Evolutionary conservation across 176 grass and related monocot genomes (phyloP).

Genomic region (Phoenix dactylifera): DNA sequence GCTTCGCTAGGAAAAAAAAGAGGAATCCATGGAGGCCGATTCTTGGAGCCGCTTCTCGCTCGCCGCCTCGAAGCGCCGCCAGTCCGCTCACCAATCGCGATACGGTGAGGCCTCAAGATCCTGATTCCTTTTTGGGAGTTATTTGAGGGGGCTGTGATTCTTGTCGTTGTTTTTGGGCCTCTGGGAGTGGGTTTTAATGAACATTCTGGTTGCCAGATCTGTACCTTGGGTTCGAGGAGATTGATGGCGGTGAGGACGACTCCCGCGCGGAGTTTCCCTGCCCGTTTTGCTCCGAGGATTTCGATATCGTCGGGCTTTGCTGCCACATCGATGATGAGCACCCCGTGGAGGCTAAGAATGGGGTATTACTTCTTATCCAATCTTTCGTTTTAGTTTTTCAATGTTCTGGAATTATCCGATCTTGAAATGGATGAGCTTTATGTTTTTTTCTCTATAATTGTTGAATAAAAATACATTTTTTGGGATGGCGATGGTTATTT

Average conservation of each 20-base stretch:
- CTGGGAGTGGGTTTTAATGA: not conserved
- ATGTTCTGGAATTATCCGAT: too few relatives aligned
- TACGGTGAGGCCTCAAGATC: slow-evolving; percentile 7
- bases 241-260: slow-evolving; percentile 18
- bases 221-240: slow-evolving; percentile 28
- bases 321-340: slow-evolving; percentile 41
- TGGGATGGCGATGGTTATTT: too few relatives aligned
- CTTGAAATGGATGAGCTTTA: too few relatives aligned
- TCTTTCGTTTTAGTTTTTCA: not conserved
- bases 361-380: slow-evolving; percentile 11
- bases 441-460: too few relatives aligned
- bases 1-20: too few relatives aligned
- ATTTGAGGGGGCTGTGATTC: not conserved
- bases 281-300: slow-evolving; percentile 31
- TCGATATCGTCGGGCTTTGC: slow-evolving; percentile 29
- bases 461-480: too few relatives aligned
- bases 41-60: slow-evolving; percentile 28
- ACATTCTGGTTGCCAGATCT: slow-evolving; percentile 22
- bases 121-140: too few relatives aligned
- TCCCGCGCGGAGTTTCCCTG: slow-evolving; percentile 17
- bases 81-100: slow-evolving; percentile 19
- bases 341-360: slow-evolving; percentile 27
- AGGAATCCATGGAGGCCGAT: slow-evolving; percentile 22
- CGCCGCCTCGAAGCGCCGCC: slow-evolving; percentile 17
- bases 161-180: not conserved